A percentile compares a stretch with the other conserved stretches of the same genome.
Evolutionary conservation across 78 protist species (phyloP).

Genomic region (Speleostelium caveatum): DNA sequence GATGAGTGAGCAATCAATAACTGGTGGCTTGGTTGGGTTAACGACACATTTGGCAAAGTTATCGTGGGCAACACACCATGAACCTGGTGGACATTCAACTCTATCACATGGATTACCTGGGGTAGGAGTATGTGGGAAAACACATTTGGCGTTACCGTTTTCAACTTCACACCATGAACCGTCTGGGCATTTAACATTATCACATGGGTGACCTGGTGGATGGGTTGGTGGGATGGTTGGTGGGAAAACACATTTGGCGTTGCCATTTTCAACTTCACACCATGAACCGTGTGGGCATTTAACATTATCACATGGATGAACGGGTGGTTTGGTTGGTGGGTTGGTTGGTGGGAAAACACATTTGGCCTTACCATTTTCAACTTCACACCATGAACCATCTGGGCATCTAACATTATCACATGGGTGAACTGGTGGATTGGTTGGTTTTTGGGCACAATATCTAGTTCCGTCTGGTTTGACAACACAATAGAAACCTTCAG

Average conservation of each 20-base stretch:
- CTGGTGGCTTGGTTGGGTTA: not conserved
- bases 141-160: not conserved
- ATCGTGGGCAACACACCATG: not conserved
- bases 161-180: not conserved
- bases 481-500: conserved; percentile 25
- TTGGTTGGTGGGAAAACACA: conserved; percentile 3
- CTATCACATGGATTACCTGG: not conserved
- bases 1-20: not conserved
- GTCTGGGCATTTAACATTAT: not conserved
- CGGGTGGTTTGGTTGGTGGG: conserved; percentile 24
- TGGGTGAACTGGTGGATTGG: not conserved
- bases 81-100: not conserved
- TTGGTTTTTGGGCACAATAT: conserved; percentile 5
- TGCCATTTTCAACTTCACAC: not conserved
- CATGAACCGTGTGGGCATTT: not conserved
- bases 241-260: conserved; percentile 1
- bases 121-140: not conserved
- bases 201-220: conserved; percentile 6
- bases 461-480: not conserved
- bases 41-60: not conserved
- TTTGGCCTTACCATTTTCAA: too few relatives aligned
- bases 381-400: not conserved
- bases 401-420: conserved; percentile 14
- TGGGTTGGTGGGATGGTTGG: conserved; percentile 8
- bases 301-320: conserved; percentile 2